These are phyloP conservation scores for Sporothrix globosa DNA, from an alignment of 2,329 filamentous ascomycete species.

Conservation along the genomic window DNA sequence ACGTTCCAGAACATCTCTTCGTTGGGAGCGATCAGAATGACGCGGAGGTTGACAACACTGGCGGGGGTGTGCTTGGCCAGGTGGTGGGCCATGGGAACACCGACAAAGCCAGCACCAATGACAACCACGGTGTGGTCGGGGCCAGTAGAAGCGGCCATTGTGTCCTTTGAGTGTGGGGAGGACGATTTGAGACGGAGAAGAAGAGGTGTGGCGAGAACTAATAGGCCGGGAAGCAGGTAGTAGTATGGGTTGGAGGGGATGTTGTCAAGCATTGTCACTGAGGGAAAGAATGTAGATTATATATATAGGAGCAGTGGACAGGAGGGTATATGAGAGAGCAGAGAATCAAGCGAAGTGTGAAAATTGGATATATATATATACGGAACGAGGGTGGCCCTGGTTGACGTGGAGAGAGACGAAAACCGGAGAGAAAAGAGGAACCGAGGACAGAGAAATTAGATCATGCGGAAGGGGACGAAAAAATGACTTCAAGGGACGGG, in stretches of 20 bases:
- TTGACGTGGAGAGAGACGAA: not conserved
- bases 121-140: slow-evolving; percentile 49
- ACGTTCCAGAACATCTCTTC: slow-evolving; percentile 39
- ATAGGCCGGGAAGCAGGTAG: slow-evolving; percentile 29
- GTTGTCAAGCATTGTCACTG: slow-evolving; percentile 10
- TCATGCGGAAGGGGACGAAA: not conserved
- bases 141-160: slow-evolving; percentile 31
- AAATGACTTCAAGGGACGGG: not conserved
- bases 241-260: slow-evolving; percentile 26
- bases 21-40: slow-evolving; percentile 40
- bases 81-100: slow-evolving; percentile 55
- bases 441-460: not conserved
- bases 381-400: not conserved
- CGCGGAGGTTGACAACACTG: slow-evolving; percentile 44
- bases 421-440: not conserved
- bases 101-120: slow-evolving; percentile 54
- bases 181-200: slow-evolving; percentile 18
- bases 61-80: slow-evolving; percentile 52
- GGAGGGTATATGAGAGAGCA: not conserved
- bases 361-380: slow-evolving; percentile 8
- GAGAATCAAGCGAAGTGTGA: not conserved
- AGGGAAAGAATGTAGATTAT: not conserved
- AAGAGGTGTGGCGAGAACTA: slow-evolving; percentile 29
- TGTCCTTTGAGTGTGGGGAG: no score
- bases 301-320: not conserved